phyloP scores from a whole-genome alignment of 2,329 filamentous ascomycete genomes.

The Pseudofabraea citricarpa region DNA sequence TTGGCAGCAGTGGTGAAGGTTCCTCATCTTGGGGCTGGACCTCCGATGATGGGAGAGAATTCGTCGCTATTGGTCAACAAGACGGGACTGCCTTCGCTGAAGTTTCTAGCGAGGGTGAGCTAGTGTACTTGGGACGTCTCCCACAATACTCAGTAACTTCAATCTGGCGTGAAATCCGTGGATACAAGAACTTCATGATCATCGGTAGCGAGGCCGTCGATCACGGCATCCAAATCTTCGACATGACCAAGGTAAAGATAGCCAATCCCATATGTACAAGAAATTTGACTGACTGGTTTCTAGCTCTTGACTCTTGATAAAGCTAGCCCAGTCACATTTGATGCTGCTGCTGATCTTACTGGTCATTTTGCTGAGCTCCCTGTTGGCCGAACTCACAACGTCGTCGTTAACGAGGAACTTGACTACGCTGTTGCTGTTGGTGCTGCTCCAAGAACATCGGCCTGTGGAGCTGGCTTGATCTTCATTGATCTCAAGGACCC shows the following conservation, averaged over 20 bases:
- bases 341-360: conserved; percentile 31
- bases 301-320: conserved; percentile 44
- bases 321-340: conserved; percentile 30
- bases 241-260: conserved; percentile 41
- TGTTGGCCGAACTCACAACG: conserved; percentile 35
- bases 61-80: conserved; percentile 41
- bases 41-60: conserved; percentile 41
- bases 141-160: conserved; percentile 33
- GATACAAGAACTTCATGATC: conserved; percentile 30
- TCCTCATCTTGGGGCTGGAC: conserved; percentile 37
- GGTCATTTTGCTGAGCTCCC: conserved; percentile 33
- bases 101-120: conserved; percentile 36
- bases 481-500: conserved; percentile 45
- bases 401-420: conserved; percentile 35
- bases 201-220: conserved; percentile 36
- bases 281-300: conserved; percentile 1
- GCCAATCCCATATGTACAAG: not conserved
- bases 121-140: conserved; percentile 42
- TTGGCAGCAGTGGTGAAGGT: conserved; percentile 41
- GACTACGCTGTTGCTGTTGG: conserved; percentile 31
- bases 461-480: conserved; percentile 41
- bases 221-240: conserved; percentile 51
- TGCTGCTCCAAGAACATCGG: conserved; percentile 26
- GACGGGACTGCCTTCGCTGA: conserved; percentile 47
- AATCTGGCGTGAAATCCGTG: conserved; percentile 33